A percentile compares a stretch with the other conserved stretches of the same genome.
Conservation (phyloP, 75 land plant genomes). For the Cupressus sempervirens region DNA sequence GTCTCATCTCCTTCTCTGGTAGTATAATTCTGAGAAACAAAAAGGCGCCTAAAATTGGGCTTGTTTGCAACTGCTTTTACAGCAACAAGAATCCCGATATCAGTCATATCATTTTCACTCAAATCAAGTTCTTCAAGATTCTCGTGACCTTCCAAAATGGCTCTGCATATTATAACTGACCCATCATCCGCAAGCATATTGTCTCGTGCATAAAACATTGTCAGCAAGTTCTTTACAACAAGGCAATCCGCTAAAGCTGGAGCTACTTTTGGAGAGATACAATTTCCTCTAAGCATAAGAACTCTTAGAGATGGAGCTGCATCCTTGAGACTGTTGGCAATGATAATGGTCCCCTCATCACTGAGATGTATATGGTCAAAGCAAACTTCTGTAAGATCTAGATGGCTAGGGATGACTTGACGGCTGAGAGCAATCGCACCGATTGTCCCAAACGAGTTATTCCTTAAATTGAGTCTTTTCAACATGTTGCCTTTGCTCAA, state of each 20-base stretch:
- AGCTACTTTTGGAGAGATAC: slow-evolving; percentile 57
- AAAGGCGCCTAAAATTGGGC: slow-evolving; percentile 33
- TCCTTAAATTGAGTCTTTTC: slow-evolving; percentile 69
- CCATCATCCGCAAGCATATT: slow-evolving; percentile 91
- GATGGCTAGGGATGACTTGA: slow-evolving; percentile 44
- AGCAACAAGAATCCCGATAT: too few relatives aligned
- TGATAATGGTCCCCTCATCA: slow-evolving; percentile 70
- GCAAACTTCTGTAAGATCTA: slow-evolving; percentile 27
- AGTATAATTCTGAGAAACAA: slow-evolving; percentile 70
- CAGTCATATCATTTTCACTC: slow-evolving; percentile 20
- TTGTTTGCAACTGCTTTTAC: too few relatives aligned
- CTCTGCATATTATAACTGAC: slow-evolving; percentile 52
- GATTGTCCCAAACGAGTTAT: slow-evolving; percentile 83
- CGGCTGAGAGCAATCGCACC: slow-evolving; percentile 64
- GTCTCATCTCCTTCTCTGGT: slow-evolving; percentile 84
- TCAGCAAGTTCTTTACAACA: slow-evolving; percentile 42
- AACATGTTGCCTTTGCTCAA: slow-evolving; percentile 38
- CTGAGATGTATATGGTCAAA: slow-evolving; percentile 43
- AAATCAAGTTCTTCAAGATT: slow-evolving; percentile 70
- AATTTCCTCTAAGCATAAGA: slow-evolving; percentile 86
- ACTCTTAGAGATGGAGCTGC: slow-evolving; percentile 64
- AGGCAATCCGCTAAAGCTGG: slow-evolving; percentile 55
- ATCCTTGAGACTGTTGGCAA: slow-evolving; percentile 60
- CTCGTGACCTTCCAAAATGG: slow-evolving; percentile 49
- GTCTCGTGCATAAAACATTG: slow-evolving; percentile 65